Evolutionary conservation across 345 rosid species (phyloP).

Genomic region (Populus alba): DNA sequence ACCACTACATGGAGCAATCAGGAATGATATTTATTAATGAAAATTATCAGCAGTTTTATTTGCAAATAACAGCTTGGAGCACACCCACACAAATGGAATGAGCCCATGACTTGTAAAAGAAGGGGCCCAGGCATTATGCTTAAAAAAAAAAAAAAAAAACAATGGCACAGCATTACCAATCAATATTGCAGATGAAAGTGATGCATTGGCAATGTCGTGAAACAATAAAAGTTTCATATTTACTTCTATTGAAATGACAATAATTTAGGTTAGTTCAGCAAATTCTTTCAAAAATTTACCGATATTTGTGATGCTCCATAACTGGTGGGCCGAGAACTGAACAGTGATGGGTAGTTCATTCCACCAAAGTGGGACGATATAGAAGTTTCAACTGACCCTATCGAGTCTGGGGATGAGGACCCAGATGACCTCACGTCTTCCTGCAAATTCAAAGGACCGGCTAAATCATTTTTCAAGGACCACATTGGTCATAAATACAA

Average conservation of each 20-base stretch:
- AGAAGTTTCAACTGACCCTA: slow-evolving; percentile 93
- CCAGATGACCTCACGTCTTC: slow-evolving; percentile 96
- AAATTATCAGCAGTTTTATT: neutral
- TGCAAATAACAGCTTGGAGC: neutral
- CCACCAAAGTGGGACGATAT: slow-evolving; percentile 99
- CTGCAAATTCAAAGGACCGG: slow-evolving; percentile 40
- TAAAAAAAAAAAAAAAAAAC: too few relatives aligned
- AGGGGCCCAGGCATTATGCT: neutral
- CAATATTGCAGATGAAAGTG: neutral
- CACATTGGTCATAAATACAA: neutral
- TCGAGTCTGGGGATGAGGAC: slow-evolving; percentile 90
- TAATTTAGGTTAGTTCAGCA: neutral
- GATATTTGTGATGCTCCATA: slow-evolving; percentile 52
- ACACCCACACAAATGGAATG: neutral
- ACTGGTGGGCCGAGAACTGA: slow-evolving; percentile 77
- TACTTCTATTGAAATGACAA: neutral
- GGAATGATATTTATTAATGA: neutral
- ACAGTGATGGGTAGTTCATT: slow-evolving; percentile 91
- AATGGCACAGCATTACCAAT: neutral
- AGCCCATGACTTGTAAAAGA: neutral
- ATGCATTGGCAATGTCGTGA: neutral
- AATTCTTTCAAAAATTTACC: slow-evolving; percentile 36
- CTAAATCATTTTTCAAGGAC: neutral
- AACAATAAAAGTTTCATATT: neutral
- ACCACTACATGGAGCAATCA: neutral